Conservation (phyloP, 140 eudicot species). For the Anethum foeniculum region DNA sequence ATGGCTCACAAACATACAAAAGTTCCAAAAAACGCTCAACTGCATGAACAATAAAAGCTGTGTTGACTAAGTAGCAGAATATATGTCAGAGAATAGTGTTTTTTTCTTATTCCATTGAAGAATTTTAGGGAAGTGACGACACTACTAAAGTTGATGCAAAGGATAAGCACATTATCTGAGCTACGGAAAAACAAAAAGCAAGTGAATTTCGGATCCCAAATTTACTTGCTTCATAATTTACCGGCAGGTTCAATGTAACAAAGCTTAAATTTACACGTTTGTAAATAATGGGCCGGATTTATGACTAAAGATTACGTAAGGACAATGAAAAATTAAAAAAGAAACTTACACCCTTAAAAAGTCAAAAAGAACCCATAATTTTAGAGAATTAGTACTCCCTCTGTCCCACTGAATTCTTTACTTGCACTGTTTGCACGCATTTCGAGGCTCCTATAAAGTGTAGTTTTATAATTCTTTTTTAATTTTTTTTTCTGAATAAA, state of each 20-base stretch:
- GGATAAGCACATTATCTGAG: not conserved
- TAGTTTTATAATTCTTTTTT: too few relatives aligned
- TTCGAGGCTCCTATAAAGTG: too few relatives aligned
- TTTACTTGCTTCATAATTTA: too few relatives aligned
- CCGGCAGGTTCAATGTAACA: not conserved
- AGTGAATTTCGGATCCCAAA: not conserved
- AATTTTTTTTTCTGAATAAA: too few relatives aligned
- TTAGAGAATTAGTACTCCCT: too few relatives aligned
- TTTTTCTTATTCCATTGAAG: not conserved
- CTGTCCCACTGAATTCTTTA: too few relatives aligned
- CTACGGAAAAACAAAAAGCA: not conserved
- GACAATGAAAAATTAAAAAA: too few relatives aligned
- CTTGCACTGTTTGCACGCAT: too few relatives aligned
- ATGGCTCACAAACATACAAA: not conserved
- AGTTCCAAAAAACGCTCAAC: not conserved
- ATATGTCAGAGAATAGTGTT: not conserved
- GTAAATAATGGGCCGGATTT: too few relatives aligned
- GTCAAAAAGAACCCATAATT: too few relatives aligned
- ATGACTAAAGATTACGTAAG: too few relatives aligned
- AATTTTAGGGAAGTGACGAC: not conserved
- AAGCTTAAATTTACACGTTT: not conserved
- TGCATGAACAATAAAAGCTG: conserved; percentile 1
- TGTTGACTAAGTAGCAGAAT: not conserved
- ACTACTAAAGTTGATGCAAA: not conserved
- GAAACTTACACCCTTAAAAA: too few relatives aligned